Percentiles rank a stretch among this genome's conserved stretches.
These are phyloP conservation scores for Silene noctiflora DNA, from an alignment of 179 eudicot genomes.

Conservation along the genomic window DNA sequence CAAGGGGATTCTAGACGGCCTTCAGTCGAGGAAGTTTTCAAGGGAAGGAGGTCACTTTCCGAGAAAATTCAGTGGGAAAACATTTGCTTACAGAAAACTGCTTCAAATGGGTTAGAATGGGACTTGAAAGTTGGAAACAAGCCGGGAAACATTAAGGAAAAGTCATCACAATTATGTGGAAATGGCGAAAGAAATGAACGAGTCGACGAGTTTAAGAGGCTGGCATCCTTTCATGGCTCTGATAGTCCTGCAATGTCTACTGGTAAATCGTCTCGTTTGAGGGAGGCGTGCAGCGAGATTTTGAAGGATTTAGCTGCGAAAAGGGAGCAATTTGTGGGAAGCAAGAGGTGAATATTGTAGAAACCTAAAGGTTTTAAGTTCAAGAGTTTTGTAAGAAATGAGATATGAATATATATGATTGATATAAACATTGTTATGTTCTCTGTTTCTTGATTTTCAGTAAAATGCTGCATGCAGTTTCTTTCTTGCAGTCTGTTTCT, in stretches of 20 bases:
- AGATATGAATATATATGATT: neutral
- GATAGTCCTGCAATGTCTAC: constrained; percentile 32
- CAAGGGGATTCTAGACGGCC: constrained; percentile 39
- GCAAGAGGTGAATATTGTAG: constrained; percentile 10
- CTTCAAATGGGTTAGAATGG: constrained; percentile 38
- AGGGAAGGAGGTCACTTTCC: constrained; percentile 44
- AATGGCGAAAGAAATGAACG: constrained; percentile 21
- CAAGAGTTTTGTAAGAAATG: neutral
- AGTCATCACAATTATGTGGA: constrained; percentile 1
- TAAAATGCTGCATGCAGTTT: constrained; percentile 17
- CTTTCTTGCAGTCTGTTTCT: neutral
- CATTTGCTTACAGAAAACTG: constrained; percentile 38
- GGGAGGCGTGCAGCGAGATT: constrained; percentile 35
- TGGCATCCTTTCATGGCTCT: constrained; percentile 27
- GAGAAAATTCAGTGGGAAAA: constrained; percentile 54
- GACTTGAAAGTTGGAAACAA: constrained; percentile 30
- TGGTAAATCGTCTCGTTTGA: constrained; percentile 26
- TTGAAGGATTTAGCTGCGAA: constrained; percentile 31
- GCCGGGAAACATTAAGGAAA: constrained; percentile 22
- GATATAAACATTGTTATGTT: neutral
- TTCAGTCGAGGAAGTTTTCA: constrained; percentile 44
- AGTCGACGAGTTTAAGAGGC: constrained; percentile 17
- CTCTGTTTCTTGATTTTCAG: constrained; percentile 17
- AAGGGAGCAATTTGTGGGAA: constrained; percentile 17
- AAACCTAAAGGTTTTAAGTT: neutral